phyloP scores from a whole-genome alignment of 2,329 filamentous ascomycete species.

The Penicillium sp. region DNA sequence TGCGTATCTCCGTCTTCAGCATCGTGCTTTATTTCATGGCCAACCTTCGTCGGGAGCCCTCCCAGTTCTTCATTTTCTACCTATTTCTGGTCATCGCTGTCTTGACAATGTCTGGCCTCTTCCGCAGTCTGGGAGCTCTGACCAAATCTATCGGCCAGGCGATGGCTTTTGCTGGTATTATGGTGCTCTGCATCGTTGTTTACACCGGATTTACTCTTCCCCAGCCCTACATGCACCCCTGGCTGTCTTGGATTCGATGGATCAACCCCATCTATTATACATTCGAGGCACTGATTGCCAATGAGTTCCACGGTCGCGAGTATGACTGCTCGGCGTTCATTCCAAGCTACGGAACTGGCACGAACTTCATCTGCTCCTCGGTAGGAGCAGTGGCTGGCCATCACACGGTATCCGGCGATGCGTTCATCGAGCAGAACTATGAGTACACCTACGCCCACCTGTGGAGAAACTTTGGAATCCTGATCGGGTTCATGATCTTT shows the following conservation, averaged over 20 bases:
- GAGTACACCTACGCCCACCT: conserved; percentile 54
- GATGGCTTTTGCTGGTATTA: conserved; percentile 44
- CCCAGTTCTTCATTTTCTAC: conserved; percentile 79
- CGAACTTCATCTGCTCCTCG: conserved; percentile 16
- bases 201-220: conserved; percentile 40
- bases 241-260: conserved; percentile 43
- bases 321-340: conserved; percentile 20
- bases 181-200: conserved; percentile 29
- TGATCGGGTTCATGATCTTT: conserved; percentile 57
- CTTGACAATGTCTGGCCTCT: conserved; percentile 50
- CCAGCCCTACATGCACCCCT: conserved; percentile 44
- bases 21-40: conserved; percentile 79
- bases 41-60: conserved; percentile 66
- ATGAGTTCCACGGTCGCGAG: conserved; percentile 29
- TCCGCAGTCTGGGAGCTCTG: conserved; percentile 49
- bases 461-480: conserved; percentile 65
- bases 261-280: conserved; percentile 32
- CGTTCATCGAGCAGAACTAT: conserved; percentile 52
- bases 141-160: conserved; percentile 43
- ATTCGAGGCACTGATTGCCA: conserved; percentile 29
- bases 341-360: conserved; percentile 15
- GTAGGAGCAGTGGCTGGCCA: conserved; percentile 51
- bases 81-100: conserved; percentile 28
- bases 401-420: conserved; percentile 53
- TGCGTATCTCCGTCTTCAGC: conserved; percentile 69